These are phyloP conservation scores for Colletotrichum siamense DNA, from an alignment of 2,329 filamentous ascomycete genomes.

Conservation along the genomic window DNA sequence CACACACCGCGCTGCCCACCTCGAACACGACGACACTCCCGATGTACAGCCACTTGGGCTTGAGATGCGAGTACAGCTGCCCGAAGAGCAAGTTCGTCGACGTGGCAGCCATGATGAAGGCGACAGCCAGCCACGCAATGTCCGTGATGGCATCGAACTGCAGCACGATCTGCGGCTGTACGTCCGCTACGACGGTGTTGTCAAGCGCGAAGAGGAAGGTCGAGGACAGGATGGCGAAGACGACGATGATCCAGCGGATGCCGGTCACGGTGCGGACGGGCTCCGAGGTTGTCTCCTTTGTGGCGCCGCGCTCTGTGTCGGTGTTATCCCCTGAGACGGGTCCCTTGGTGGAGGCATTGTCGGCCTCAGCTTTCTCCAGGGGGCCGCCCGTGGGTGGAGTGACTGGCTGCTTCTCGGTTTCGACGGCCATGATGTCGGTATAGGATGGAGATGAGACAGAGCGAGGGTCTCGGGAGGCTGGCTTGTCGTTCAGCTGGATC, in stretches of 20 bases:
- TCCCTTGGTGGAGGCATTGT: not conserved
- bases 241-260: conserved; percentile 22
- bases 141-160: conserved; percentile 39
- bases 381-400: not conserved
- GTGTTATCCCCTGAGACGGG: not conserved
- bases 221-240: conserved; percentile 21
- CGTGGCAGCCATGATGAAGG: conserved; percentile 29
- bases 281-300: not conserved
- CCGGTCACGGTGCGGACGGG: conserved; percentile 6
- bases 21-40: conserved; percentile 38
- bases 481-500: not conserved
- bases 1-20: conserved; percentile 43
- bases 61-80: conserved; percentile 36
- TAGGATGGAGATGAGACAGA: fast-evolving
- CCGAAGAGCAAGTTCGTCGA: conserved; percentile 8
- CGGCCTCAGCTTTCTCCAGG: not conserved
- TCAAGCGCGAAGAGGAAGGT: conserved; percentile 42
- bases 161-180: conserved; percentile 44
- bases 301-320: not conserved
- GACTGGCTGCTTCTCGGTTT: not conserved
- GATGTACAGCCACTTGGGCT: conserved; percentile 37
- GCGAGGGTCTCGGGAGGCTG: not conserved
- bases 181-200: conserved; percentile 51
- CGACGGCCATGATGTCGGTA: not conserved
- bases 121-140: conserved; percentile 41